Evolutionary conservation across 2,329 filamentous ascomycete species (phyloP).

Genomic region (Pseudopyricularia cyperi): DNA sequence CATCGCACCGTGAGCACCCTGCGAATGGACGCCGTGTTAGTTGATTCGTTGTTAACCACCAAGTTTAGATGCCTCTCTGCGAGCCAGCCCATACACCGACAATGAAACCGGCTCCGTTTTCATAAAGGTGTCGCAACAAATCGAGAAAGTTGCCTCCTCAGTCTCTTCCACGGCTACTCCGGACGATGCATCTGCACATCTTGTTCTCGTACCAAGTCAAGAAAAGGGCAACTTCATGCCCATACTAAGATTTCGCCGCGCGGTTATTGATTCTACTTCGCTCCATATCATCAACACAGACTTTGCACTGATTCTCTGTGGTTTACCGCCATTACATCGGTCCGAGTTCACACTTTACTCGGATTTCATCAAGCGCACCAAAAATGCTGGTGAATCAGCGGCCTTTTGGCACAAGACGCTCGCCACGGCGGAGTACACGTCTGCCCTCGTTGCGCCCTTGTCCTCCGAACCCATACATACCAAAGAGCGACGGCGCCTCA

Average conservation of each 20-base stretch:
- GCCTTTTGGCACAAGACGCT: neutral
- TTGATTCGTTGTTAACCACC: conserved; percentile 6
- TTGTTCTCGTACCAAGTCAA: neutral
- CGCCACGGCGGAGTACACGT: neutral
- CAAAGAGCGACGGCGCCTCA: conserved; percentile 3
- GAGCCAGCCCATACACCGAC: neutral
- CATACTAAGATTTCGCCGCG: neutral
- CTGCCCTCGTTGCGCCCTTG: neutral
- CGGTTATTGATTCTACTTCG: neutral
- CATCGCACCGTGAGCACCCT: conserved; percentile 8
- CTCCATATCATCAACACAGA: neutral
- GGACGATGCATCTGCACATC: neutral
- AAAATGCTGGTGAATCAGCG: neutral
- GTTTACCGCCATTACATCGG: neutral
- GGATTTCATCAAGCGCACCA: neutral
- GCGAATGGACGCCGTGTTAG: conserved; percentile 5
- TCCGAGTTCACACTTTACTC: neutral
- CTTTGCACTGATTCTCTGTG: neutral
- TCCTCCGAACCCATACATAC: conserved; percentile 1
- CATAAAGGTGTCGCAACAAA: neutral
- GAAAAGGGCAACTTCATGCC: neutral
- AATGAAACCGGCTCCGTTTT: neutral
- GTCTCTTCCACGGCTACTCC: neutral
- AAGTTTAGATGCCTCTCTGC: conserved; percentile 4
- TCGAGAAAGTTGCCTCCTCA: neutral